These are phyloP conservation scores for Pestalotiopsis sp. DNA, from an alignment of 2,329 filamentous ascomycete species.

Conservation along the genomic window DNA sequence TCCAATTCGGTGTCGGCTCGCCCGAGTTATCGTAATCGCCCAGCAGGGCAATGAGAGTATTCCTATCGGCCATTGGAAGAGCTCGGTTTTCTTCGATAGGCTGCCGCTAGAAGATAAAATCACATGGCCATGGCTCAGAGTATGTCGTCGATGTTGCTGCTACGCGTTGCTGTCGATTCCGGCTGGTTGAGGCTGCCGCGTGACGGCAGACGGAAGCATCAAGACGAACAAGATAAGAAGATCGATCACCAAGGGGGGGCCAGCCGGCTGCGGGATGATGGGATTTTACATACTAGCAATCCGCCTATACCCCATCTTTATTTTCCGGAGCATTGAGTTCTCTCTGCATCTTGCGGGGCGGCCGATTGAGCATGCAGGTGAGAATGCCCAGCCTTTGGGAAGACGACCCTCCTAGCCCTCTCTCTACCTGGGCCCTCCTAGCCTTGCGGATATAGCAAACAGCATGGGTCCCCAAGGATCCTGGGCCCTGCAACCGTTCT, in stretches of 20 bases:
- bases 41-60: constrained; percentile 16
- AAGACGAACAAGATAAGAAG: not conserved
- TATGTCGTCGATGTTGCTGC: not conserved
- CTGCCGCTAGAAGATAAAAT: not conserved
- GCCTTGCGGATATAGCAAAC: not conserved
- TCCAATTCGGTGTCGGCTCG: constrained; percentile 23
- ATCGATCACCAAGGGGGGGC: not conserved
- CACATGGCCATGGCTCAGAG: not conserved
- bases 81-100: not conserved
- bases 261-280: not conserved
- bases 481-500: not conserved
- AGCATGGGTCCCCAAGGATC: not conserved
- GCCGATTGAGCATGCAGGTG: not conserved
- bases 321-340: not conserved
- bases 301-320: not conserved
- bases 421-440: not conserved
- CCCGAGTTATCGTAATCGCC: constrained; percentile 22
- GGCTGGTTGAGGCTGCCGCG: not conserved
- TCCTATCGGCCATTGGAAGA: constrained; percentile 1
- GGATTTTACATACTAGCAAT: not conserved
- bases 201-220: not conserved
- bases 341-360: not conserved
- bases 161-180: not conserved
- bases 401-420: not conserved
- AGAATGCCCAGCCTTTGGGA: constrained; percentile 2